Conservation (phyloP, 2,329 filamentous ascomycete species). For the Colletotrichum lini region DNA sequence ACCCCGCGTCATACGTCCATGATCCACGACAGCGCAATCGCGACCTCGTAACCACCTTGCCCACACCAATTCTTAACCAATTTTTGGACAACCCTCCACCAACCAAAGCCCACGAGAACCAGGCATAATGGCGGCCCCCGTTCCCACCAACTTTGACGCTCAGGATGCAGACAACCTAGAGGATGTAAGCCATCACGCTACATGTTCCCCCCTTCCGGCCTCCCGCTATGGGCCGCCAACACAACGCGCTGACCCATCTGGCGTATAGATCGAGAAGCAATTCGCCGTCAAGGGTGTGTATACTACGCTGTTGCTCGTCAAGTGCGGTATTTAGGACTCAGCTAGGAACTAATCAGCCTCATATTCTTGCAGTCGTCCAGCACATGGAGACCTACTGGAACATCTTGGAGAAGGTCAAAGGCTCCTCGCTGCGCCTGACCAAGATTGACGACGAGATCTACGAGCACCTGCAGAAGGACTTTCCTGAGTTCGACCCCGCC, state of each 20-base stretch:
- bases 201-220: constrained; percentile 5
- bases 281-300: constrained; percentile 91
- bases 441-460: constrained; percentile 96
- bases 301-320: background rate
- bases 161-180: constrained; percentile 69
- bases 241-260: constrained; percentile 20
- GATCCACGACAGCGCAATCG: background rate
- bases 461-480: constrained; percentile 87
- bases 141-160: constrained; percentile 72
- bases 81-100: background rate
- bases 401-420: constrained; percentile 91
- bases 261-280: constrained; percentile 91
- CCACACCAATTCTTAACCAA: background rate
- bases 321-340: too few species aligned
- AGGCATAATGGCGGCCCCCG: constrained; percentile 33
- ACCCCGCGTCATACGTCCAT: constrained; percentile 6
- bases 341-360: constrained; percentile 4
- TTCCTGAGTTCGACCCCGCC: constrained; percentile 92
- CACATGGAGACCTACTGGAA: constrained; percentile 98
- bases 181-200: constrained; percentile 60
- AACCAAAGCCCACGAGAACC: background rate
- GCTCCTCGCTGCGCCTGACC: constrained; percentile 90
- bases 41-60: background rate
- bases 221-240: background rate
- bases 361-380: constrained; percentile 75